Evolutionary conservation across 1,284 basidiomycete species (phyloP).

Genomic region (Leucoagaricus sp.): DNA sequence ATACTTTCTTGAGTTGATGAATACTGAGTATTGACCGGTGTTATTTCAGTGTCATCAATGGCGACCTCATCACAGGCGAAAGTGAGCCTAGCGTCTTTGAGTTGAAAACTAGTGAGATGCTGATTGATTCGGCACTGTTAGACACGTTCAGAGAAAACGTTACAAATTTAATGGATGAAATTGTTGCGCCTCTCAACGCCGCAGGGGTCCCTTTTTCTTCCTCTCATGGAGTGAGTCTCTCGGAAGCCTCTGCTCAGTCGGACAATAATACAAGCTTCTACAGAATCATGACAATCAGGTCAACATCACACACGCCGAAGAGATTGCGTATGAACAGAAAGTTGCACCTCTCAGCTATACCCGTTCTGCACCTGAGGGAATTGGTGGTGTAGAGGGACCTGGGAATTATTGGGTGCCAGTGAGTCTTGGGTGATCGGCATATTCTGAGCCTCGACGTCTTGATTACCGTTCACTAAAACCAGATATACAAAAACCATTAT

Average conservation of each 20-base stretch:
- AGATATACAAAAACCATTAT: too few species aligned
- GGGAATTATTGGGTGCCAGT: constrained; percentile 77
- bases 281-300: constrained; percentile 72
- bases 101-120: not conserved
- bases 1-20: not conserved
- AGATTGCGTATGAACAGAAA: constrained; percentile 55
- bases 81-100: constrained; percentile 36
- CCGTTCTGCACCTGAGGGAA: constrained; percentile 51
- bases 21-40: not conserved
- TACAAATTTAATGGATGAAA: constrained; percentile 51
- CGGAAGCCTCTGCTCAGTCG: not conserved
- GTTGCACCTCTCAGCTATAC: constrained; percentile 67
- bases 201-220: constrained; percentile 53
- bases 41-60: constrained; percentile 56
- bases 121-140: constrained; percentile 24
- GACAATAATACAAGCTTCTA: too few species aligned
- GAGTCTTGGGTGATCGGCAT: too few species aligned
- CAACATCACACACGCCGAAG: constrained; percentile 65
- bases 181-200: constrained; percentile 49
- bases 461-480: too few species aligned
- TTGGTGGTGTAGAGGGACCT: constrained; percentile 62
- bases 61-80: constrained; percentile 70
- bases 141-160: constrained; percentile 62
- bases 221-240: constrained; percentile 52
- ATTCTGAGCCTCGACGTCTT: too few species aligned